Evolutionary conservation across 768 basidiomycete genomes (phyloP), one percentile per base, ranked within the genome.

Genomic region (Termitomyces sp.): DNA sequence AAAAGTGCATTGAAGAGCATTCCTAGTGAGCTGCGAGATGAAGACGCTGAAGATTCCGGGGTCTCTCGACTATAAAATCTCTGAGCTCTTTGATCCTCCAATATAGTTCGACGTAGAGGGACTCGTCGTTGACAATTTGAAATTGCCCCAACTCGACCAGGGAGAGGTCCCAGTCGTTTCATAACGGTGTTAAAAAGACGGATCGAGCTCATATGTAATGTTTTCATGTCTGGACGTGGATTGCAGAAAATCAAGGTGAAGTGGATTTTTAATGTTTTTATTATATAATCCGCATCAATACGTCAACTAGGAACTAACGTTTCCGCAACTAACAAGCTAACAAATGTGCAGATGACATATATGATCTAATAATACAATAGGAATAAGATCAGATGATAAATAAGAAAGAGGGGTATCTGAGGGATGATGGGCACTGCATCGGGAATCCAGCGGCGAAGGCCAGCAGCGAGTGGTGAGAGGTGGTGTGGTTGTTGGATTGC

Each of bases 21-120:
- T 2, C 69, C 60, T 34, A 62, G 17, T 30, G 45, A 27, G 23
- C 64, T 81, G 79, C 65, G 79, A 81, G 54, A 37, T 8, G 51
- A 10, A 23, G 51, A 9, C 5, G 19, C 16, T 28, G 25, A 52
- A 44, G 27, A 34, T 17, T 17, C 41, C 8, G 52, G 9, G 3
- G 11, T 39, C 17, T 37, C 50, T 40, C 54, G 47, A 40, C 52
- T 56, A 44, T 57, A 54, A 8, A 14, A 27, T 8, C 41, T 45
- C 23, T 45, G 59, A 30, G 2, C 12, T 8, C 19, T 32, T 53
- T 10, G 52, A 42, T 6, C 41, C 51, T 23, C 21, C 4, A 23
- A 17, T 47, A 42, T 19, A 11, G 25, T 45, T 53, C 44, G 51
- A 19, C 21, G 25, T 39, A 23, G n/a, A 25, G 52, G 34, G 35